Base-by-base conservation (phyloP, 2,329 filamentous ascomycete genomes). In the Epicoccum nigrum region DNA sequence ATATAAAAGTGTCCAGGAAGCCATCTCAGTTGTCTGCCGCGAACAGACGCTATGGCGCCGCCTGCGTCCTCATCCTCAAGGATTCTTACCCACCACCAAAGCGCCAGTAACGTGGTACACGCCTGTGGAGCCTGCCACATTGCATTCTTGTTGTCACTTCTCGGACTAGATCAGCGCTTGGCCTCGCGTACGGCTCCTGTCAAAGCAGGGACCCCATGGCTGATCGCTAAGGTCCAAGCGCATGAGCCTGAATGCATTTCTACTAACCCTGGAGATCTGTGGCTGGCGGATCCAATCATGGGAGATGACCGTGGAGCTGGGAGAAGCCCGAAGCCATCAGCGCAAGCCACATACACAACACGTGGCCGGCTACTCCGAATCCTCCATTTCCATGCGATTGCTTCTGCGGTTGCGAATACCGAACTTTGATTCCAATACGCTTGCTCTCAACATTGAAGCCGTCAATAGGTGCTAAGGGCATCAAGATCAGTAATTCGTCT, bases 51-150 rank as follows among this genome's bases (percentile, higher is more conserved):
- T 50, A 51, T 54, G 56, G 58, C 61, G 60, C 55, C 56, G 56
- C 56, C 41, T 45, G 52, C 55, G 39, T 48, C 61, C 38, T 57
- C 47, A 42, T 40, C 48, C 32, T 47, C 56, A 56, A 53, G 59
- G 57, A 63, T 55, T 45, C 45, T 23, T 46, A 44, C 60, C 52
- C 38, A 52, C 55, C 56, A 60, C 54, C 54, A 55, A 3, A 54
- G 51, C 45, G 46, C 62, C 55, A 53, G 50, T 55, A 60, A 56
- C 51, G 53, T 60, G 60, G 57, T 59, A 58, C 55, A 57, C 58
- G 58, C 55, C 55, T 56, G 43, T 51, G 37, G 45, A 41, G 51
- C 51, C 58, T 54, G 57, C 59, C 45, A 41, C 45, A 54, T 54
- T 34, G 42, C 45, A 56, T 59, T 58, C 53, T 48, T 51, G 51